phyloP scores from a whole-genome alignment of 352 stramenopile species.

The Globisporangium recalcitrans region DNA sequence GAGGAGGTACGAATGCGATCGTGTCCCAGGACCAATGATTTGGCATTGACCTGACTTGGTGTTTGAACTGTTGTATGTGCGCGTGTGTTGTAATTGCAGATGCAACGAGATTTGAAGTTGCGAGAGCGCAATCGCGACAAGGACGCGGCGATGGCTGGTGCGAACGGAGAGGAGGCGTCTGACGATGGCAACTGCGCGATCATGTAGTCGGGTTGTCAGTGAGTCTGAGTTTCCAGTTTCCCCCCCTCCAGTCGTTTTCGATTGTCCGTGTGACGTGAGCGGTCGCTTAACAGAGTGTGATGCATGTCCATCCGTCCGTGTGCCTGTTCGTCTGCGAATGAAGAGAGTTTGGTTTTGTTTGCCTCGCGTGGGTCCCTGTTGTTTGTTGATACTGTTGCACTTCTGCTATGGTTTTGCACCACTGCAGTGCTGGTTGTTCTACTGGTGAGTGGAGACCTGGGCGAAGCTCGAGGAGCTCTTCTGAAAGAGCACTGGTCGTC shows the following conservation, averaged over 20 bases:
- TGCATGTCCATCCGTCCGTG: neutral
- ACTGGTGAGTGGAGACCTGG: too few species aligned
- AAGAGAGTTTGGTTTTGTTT: neutral
- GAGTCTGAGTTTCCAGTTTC: neutral
- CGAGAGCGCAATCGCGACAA: slow-evolving; percentile 1
- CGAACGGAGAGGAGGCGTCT: neutral
- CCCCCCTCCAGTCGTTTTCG: neutral
- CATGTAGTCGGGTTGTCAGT: slow-evolving; percentile 6
- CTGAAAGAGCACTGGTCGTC: too few species aligned
- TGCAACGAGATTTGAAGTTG: slow-evolving; percentile 29
- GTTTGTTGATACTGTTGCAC: too few species aligned
- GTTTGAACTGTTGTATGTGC: neutral
- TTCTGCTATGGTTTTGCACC: too few species aligned
- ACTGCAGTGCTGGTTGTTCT: too few species aligned
- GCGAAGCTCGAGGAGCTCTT: too few species aligned
- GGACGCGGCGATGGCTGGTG: neutral
- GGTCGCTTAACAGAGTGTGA: neutral
- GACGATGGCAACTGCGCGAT: slow-evolving; percentile 11
- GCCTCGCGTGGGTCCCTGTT: too few species aligned
- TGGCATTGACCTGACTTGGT: slow-evolving; percentile 4
- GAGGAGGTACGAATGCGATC: slow-evolving; percentile 30
- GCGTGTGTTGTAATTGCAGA: slow-evolving; percentile 20
- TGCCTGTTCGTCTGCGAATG: neutral
- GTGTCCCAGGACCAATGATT: neutral
- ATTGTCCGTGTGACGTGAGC: neutral